phyloP scores from a whole-genome alignment of 805 yeast genomes.

The Priceomyces carsonii region DNA sequence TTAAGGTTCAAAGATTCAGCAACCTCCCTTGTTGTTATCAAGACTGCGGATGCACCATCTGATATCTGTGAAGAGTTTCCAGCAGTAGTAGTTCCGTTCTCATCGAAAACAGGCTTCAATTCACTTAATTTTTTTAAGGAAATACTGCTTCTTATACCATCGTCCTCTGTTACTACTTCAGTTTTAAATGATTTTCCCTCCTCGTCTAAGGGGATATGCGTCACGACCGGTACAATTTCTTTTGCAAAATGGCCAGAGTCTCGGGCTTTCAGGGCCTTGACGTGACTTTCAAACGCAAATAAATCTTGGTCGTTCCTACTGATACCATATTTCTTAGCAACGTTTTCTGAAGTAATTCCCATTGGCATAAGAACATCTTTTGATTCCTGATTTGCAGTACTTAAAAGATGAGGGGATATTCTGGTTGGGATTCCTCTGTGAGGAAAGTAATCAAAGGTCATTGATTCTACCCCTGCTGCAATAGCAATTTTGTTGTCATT shows the following conservation, averaged over 20 bases:
- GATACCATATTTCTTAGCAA: conserved; percentile 22
- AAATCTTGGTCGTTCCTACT: conserved; percentile 24
- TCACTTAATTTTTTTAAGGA: conserved; percentile 26
- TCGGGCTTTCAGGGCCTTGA: conserved; percentile 23
- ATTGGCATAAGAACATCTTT: conserved; percentile 31
- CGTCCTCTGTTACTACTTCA: conserved; percentile 21
- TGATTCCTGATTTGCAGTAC: conserved; percentile 19
- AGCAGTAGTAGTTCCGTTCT: conserved; percentile 33
- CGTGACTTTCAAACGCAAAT: conserved; percentile 25
- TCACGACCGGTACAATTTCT: conserved; percentile 20
- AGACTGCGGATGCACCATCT: conserved; percentile 37
- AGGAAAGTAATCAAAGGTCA: conserved; percentile 42
- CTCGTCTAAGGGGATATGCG: conserved; percentile 11
- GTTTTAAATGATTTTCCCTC: conserved; percentile 8
- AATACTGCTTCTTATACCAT: conserved; percentile 28
- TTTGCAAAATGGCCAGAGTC: conserved; percentile 21
- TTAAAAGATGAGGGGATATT: conserved; percentile 21
- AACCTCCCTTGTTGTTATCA: conserved; percentile 33
- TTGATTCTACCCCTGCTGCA: conserved; percentile 46
- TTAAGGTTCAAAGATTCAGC: conserved; percentile 32
- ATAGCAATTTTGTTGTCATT: conserved; percentile 33
- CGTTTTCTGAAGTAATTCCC: conserved; percentile 31
- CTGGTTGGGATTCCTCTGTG: conserved; percentile 38
- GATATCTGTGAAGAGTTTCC: conserved; percentile 39
- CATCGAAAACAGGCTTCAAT: conserved; percentile 31